Conservation (phyloP, 2,329 filamentous ascomycete genomes). For the Diaporthe nobilis region DNA sequence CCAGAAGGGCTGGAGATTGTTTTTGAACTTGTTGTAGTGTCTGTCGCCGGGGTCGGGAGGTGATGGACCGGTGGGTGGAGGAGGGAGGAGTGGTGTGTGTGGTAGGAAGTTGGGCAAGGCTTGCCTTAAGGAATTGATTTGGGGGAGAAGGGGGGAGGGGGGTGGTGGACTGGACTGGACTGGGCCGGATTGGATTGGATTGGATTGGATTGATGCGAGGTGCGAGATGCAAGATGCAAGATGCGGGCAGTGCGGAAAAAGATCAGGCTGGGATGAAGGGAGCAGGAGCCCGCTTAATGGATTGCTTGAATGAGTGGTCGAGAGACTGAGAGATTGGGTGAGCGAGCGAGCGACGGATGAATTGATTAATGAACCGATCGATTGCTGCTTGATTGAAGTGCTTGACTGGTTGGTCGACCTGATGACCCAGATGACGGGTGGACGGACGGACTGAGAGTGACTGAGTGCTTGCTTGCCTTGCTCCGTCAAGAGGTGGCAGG, state of each 20-base stretch:
- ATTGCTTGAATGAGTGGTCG: not conserved
- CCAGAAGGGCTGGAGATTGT: conserved; percentile 13
- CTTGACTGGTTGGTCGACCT: not conserved
- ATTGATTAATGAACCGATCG: conserved; percentile 9
- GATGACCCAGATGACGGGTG: conserved; percentile 2
- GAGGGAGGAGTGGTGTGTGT: conserved; percentile 16
- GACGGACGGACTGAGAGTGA: not conserved
- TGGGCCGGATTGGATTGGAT: not conserved
- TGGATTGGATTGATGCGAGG: conserved; percentile 30
- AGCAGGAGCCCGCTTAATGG: not conserved
- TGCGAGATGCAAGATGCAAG: conserved; percentile 32
- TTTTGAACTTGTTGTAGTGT: conserved; percentile 24
- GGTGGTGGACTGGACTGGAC: not conserved
- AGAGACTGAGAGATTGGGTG: not conserved
- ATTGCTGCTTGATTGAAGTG: conserved; percentile 19
- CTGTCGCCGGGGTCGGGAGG: conserved; percentile 19
- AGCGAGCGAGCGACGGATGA: conserved; percentile 11
- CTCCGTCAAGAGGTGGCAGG: not conserved
- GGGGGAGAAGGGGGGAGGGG: conserved; percentile 21
- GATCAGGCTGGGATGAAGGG: conserved; percentile 25
- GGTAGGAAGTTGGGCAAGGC: conserved; percentile 26
- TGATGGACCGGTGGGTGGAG: conserved; percentile 21
- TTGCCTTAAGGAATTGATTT: conserved; percentile 33
- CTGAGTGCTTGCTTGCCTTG: not conserved
- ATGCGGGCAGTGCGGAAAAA: conserved; percentile 24